A percentile compares a stretch with the other conserved stretches of the same genome.
Conservation (phyloP, 805 yeast species). For the Suhomyces sp. region DNA sequence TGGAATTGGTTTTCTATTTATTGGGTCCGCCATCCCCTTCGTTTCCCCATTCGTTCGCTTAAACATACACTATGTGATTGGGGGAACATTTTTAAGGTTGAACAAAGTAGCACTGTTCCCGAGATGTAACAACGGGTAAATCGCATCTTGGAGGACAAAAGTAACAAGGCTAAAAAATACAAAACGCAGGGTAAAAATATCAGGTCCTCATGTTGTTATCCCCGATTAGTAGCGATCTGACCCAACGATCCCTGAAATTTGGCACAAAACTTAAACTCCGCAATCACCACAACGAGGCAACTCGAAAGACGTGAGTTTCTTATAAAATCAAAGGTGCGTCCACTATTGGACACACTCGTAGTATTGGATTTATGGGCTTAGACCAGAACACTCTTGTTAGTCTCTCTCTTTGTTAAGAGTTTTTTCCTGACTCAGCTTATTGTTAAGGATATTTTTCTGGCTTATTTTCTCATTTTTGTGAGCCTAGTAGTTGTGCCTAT, state of each 20-base stretch:
- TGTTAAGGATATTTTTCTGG: neutral
- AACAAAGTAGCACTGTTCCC: neutral
- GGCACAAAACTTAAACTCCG: neutral
- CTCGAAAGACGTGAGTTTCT: neutral
- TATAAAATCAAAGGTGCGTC: neutral
- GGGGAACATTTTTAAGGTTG: neutral
- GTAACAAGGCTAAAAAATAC: neutral
- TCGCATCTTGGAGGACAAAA: neutral
- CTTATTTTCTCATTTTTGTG: neutral
- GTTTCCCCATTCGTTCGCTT: neutral
- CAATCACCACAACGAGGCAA: neutral
- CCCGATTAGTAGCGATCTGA: neutral
- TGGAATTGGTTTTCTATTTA: neutral
- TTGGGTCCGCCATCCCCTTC: neutral
- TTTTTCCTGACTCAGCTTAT: neutral
- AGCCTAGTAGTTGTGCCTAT: neutral
- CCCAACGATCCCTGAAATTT: neutral
- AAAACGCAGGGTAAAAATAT: neutral
- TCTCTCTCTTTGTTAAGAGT: neutral
- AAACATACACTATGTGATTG: neutral
- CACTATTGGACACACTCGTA: neutral
- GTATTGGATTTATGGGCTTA: neutral
- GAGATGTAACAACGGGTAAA: conserved; percentile 2
- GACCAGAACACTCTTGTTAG: neutral
- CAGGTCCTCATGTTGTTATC: neutral